A percentile compares a stretch with the other conserved stretches of the same genome.
Conservation (phyloP, 768 basidiomycete genomes). For the Pholiota conissans region DNA sequence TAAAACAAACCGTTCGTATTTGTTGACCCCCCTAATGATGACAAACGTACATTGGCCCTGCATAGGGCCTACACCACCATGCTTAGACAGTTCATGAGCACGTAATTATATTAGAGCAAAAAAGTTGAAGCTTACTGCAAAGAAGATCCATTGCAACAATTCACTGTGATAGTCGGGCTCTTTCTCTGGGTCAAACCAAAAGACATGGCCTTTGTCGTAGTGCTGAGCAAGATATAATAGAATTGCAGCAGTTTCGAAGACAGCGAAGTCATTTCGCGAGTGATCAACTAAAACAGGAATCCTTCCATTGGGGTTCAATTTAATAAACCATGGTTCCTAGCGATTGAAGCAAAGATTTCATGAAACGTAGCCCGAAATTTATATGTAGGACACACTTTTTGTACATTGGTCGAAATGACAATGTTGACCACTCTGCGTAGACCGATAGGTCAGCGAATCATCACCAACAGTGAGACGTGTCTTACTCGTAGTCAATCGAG, state of each 20-base stretch:
- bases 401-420: constrained; percentile 61
- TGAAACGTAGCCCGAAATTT: neutral
- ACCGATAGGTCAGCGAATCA: neutral
- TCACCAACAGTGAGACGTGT: neutral
- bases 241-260: constrained; percentile 83
- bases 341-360: neutral
- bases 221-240: constrained; percentile 79
- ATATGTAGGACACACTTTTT: constrained; percentile 50
- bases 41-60: constrained; percentile 59
- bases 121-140: constrained; percentile 48
- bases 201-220: constrained; percentile 75
- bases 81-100: constrained; percentile 35
- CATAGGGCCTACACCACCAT: constrained; percentile 87
- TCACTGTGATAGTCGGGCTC: constrained; percentile 66
- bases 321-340: constrained; percentile 71
- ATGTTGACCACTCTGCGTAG: constrained; percentile 48
- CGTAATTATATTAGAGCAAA: neutral
- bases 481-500: constrained; percentile 50
- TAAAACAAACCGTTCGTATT: neutral
- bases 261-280: constrained; percentile 56
- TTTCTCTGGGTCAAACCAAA: constrained; percentile 57
- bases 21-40: neutral
- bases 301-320: constrained; percentile 70
- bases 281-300: constrained; percentile 71
- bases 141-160: constrained; percentile 87